Base-by-base conservation (phyloP, 352 stramenopile species). In the Globisporangium polare region DNA sequence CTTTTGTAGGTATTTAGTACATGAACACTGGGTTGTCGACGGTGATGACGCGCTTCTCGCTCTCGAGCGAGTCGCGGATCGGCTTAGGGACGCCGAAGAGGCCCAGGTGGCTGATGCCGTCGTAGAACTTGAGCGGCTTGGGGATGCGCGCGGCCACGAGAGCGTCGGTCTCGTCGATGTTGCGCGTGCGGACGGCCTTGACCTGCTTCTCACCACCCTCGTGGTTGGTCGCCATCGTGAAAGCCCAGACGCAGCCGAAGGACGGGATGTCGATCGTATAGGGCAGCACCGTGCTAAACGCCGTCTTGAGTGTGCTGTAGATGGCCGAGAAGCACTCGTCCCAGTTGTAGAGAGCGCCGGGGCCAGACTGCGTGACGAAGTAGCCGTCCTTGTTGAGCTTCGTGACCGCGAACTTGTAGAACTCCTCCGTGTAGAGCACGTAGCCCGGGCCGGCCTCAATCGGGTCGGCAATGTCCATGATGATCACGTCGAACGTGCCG, bases 21-120 rank as follows among this genome's bases (percentile, higher is more conserved):
- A 98, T 98, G 78, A 98, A 98, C 53, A 98, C 83, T 46, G 95
- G 95, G 80, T 98, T 98, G 57, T 94, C 94, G 47, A 96, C 82
- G 26, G 95, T 98, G 78, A 98, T 98, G 64, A 98, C 84, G 63
- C 95, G 87, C 58, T 77, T 88, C 75, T 98, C 95, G 33, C 64
- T 75, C 58, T 83, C 83, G 51, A 98, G 71, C 24, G 82, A 72
- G 67, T 95, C 85, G 54, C 95, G 86, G 50, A 98, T 82, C 42
- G 86, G 75, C 78, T 98, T 98, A 56, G 92, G 90, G 64, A 98
- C 69, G 43, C 89, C 80, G 60, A 98, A 98, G 68, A 98, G 78
- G 1, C 89, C 81, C 39, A 84, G 61, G 77, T 97, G 92, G 60
- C 86, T 91, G 12, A 96, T 63, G 17, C 91, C 94, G 71, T 98